These are phyloP conservation scores for Termitomyces sp. DNA, from an alignment of 768 basidiomycete species.

Conservation along the genomic window DNA sequence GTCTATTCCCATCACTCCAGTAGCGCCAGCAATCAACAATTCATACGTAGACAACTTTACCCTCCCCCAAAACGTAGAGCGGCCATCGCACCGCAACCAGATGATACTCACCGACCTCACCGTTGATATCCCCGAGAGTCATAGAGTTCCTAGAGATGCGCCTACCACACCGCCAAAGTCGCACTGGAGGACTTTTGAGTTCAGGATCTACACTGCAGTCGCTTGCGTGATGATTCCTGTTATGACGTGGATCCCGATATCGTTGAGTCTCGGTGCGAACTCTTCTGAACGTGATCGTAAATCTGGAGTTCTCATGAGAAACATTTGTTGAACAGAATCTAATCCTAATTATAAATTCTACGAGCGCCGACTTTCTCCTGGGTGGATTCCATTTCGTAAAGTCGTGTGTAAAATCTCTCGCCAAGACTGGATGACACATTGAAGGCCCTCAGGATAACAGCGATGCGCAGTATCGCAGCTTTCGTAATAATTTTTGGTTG, in stretches of 20 bases:
- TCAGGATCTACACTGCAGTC: slow-evolving; percentile 65
- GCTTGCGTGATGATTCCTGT: slow-evolving; percentile 56
- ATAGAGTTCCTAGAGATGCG: slow-evolving; percentile 17
- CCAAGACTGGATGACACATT: slow-evolving; percentile 1
- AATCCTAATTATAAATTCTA: slow-evolving; percentile 73
- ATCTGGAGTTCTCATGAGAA: background rate
- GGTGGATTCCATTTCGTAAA: slow-evolving; percentile 79
- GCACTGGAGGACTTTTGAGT: slow-evolving; percentile 79
- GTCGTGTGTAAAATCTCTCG: slow-evolving; percentile 47
- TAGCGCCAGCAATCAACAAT: background rate
- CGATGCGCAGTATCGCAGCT: slow-evolving; percentile 85
- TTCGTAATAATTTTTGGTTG: slow-evolving; percentile 72
- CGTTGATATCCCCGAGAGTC: slow-evolving; percentile 44
- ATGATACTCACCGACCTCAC: slow-evolving; percentile 41
- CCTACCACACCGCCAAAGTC: slow-evolving; percentile 25
- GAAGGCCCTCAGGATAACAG: slow-evolving; percentile 69
- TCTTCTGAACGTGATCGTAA: too few relatives aligned
- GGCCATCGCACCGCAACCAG: slow-evolving; percentile 3
- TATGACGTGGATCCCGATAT: slow-evolving; percentile 73
- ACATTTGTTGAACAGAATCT: slow-evolving; percentile 36
- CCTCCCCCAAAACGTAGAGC: slow-evolving; percentile 4
- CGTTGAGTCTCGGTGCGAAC: slow-evolving; percentile 67
- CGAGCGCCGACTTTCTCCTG: slow-evolving; percentile 47
- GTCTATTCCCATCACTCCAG: background rate
- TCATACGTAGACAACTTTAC: slow-evolving; percentile 1